These are phyloP conservation scores for Mangifera indica DNA, from an alignment of 345 rosid genomes.

Conservation along the genomic window DNA sequence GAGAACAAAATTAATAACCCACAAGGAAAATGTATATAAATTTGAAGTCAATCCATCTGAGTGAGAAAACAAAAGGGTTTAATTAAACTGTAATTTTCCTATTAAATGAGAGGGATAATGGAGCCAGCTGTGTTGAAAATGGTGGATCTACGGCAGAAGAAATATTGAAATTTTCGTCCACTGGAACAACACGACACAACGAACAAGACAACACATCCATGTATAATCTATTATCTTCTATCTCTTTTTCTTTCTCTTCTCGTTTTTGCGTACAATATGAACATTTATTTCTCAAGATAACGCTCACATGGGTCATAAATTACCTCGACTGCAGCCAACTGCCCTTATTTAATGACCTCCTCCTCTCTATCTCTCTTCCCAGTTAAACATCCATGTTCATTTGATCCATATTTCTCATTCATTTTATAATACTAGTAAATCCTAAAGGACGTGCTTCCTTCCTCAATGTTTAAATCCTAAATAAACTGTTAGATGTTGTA, in stretches of 20 bases:
- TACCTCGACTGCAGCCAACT: conserved; percentile 21
- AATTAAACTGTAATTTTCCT: conserved; percentile 8
- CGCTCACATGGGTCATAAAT: conserved; percentile 40
- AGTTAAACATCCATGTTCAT: neutral
- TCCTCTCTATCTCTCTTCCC: neutral
- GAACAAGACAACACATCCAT: neutral
- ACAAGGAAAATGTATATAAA: neutral
- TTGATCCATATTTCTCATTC: no score
- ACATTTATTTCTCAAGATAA: conserved; percentile 28
- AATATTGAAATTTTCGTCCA: conserved; percentile 23
- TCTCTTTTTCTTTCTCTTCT: no score
- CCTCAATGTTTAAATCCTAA: no score
- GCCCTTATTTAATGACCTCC: conserved; percentile 24
- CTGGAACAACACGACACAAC: neutral
- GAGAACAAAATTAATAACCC: neutral
- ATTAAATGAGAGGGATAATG: conserved; percentile 29
- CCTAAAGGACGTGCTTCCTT: no score
- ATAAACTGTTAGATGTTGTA: no score
- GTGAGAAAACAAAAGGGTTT: neutral
- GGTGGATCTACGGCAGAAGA: neutral
- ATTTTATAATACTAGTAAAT: no score
- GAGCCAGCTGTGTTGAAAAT: conserved; percentile 37
- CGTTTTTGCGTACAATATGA: neutral
- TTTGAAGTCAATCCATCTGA: neutral
- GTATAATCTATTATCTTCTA: no score